Percentiles rank a stretch among this genome's conserved stretches.
Conservation (phyloP, 1,284 basidiomycete genomes). For the Cryptococcus sp. region DNA sequence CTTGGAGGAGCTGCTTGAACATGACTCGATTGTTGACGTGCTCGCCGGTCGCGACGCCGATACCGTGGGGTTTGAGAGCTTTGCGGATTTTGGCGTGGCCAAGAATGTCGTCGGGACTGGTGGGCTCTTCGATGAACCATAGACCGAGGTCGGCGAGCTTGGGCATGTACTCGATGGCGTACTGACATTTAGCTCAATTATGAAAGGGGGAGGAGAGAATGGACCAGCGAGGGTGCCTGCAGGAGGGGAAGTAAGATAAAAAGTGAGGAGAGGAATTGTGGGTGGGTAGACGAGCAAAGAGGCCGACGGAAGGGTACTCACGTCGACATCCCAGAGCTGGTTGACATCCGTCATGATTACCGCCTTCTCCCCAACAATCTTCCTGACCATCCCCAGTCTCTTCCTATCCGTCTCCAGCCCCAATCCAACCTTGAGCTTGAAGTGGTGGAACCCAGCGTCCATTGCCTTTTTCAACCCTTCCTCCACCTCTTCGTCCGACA, state of each 20-base stretch:
- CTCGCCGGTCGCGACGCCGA: constrained; percentile 89
- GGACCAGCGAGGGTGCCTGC: no score
- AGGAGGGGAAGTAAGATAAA: no score
- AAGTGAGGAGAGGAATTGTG: no score
- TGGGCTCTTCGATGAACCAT: constrained; percentile 94
- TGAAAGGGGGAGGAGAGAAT: no score
- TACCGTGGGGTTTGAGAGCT: constrained; percentile 66
- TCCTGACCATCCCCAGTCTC: constrained; percentile 74
- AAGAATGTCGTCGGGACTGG: constrained; percentile 72
- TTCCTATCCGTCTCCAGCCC: constrained; percentile 70
- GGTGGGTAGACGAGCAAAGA: no score
- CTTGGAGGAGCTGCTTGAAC: constrained; percentile 89
- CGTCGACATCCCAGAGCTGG: constrained; percentile 72
- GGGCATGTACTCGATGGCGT: constrained; percentile 83
- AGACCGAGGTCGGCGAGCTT: constrained; percentile 69
- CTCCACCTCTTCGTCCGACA: constrained; percentile 72
- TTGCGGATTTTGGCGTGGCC: constrained; percentile 51
- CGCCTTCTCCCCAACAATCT: constrained; percentile 85
- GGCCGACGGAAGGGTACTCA: not conserved
- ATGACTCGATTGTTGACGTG: constrained; percentile 81
- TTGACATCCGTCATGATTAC: constrained; percentile 35
- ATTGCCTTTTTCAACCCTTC: constrained; percentile 79
- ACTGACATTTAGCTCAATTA: constrained; percentile 45
- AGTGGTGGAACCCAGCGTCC: constrained; percentile 76
- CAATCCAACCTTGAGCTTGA: constrained; percentile 90